Base-by-base conservation (phyloP, 371 early-diverging fungal species). In the Nosema bombycis region DNA sequence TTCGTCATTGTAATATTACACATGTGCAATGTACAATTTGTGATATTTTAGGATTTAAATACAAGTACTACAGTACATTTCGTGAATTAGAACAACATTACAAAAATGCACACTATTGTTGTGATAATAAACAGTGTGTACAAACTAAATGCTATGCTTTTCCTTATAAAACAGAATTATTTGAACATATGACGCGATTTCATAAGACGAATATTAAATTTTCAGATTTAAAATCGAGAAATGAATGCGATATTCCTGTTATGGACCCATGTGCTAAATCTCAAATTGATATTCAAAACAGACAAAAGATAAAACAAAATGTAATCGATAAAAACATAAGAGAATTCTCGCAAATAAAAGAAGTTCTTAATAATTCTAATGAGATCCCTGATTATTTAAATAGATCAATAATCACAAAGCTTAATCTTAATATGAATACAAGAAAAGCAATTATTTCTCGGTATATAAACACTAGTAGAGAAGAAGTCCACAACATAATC, bases 21-120 rank as follows among this genome's bases (percentile, higher is more conserved):
- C 85, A 85, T 61, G 78, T 84, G 61, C 24, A 77, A 21, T 86
- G 86, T 66, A 73, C 79, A 32, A 46, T 84, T 18, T 86, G 86
- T 57, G 84, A 85, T 61, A 32, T 71, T 14, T 26, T 82, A 1
- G 85, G 86, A 60, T 69, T 66, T 24, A 82, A 77, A 61, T 67
- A 80, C 54, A 67, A 73, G 65, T 86, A 78, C 64, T 86, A 83
- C 29, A 81, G 71, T 62, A 73, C 81, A 69, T 85, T 79, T 63
- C 23, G 30, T 4, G 84, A 84, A 33, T 65, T 86, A 21, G 84
- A 85, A 72, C 57, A 32, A 15, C 86, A 86, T 65, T 85, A 78
- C 57, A 78, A 72, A 29, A 80, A 78, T 37, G 55, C 60, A 23
- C 86, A 86, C 60, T 85, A 78, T 67, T 82, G 80, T 38, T 86